These are phyloP conservation scores for Galium porrigens DNA, from an alignment of 305 asterid species.

Conservation along the genomic window DNA sequence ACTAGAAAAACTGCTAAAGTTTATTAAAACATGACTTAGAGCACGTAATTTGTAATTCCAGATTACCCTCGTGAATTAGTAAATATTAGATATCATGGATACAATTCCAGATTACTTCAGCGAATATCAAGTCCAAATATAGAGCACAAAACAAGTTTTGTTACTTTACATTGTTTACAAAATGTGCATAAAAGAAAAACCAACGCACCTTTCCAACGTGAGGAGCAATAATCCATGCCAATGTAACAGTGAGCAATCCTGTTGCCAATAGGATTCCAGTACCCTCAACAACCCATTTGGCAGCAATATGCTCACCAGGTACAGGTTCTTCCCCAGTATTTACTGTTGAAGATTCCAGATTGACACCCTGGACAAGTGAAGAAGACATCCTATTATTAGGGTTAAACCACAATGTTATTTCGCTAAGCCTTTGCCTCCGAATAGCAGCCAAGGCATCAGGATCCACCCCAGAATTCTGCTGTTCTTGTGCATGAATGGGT, in stretches of 20 bases:
- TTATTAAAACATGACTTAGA: neutral
- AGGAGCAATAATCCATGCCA: constrained; percentile 87
- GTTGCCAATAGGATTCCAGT: constrained; percentile 83
- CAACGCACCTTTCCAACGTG: constrained; percentile 74
- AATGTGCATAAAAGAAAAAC: neutral
- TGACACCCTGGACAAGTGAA: constrained; percentile 38
- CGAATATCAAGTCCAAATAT: neutral
- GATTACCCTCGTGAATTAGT: no score
- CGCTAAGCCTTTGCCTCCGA: constrained; percentile 75
- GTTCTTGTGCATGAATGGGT: constrained; percentile 44
- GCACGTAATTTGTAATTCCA: neutral
- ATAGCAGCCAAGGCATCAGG: constrained; percentile 91
- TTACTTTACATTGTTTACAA: neutral
- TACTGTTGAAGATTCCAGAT: constrained; percentile 40
- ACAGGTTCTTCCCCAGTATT: constrained; percentile 35
- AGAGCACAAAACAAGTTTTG: neutral
- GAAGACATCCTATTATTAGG: constrained; percentile 42
- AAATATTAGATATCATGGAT: neutral
- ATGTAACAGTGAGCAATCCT: constrained; percentile 77
- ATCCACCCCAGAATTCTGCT: constrained; percentile 44
- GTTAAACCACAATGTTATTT: constrained; percentile 70
- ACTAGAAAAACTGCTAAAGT: neutral
- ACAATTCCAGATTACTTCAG: neutral
- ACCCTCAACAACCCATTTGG: constrained; percentile 82
- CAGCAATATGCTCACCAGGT: constrained; percentile 48